Percentiles rank a stretch among this genome's conserved stretches.
Conservation (phyloP, 371 early-diverging fungal species). For the Rhizopus arrhizus region DNA sequence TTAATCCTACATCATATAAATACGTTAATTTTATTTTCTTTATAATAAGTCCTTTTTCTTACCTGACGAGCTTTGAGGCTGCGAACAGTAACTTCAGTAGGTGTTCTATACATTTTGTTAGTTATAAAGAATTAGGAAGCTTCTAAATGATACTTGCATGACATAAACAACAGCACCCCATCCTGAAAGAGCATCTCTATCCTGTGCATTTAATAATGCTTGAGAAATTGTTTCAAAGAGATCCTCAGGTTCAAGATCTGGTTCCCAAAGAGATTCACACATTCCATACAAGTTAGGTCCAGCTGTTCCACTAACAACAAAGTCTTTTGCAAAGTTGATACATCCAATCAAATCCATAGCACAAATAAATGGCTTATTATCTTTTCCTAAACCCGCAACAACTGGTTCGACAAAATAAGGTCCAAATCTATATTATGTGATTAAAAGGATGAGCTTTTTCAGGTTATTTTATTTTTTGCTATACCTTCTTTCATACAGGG, state of each 20-base stretch:
- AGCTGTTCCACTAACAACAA: constrained; percentile 97
- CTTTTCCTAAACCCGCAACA: constrained; percentile 94
- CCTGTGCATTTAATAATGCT: constrained; percentile 95
- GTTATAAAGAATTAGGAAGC: not conserved
- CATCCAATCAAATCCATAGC: constrained; percentile 98
- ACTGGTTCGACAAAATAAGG: constrained; percentile 97
- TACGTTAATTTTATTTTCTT: not conserved
- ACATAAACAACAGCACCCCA: constrained; percentile 98
- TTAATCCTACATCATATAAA: not conserved
- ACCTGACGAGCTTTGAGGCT: constrained; percentile 84
- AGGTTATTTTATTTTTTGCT: not conserved
- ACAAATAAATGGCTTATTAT: constrained; percentile 93
- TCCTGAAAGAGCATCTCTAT: constrained; percentile 97
- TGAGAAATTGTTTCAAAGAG: constrained; percentile 98
- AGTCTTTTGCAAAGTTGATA: constrained; percentile 93
- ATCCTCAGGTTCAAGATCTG: constrained; percentile 96
- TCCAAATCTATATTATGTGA: constrained; percentile 74
- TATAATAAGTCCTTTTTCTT: constrained; percentile 12
- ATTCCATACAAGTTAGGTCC: constrained; percentile 92
- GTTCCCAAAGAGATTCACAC: constrained; percentile 98
- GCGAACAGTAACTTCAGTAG: constrained; percentile 83
- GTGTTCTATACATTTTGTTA: constrained; percentile 62
- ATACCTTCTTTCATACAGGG: constrained; percentile 94
- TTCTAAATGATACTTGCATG: constrained; percentile 61
- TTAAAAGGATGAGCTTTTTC: not conserved